Base-by-base conservation (phyloP, 1,284 basidiomycete species). In the Sparassis latifolia region DNA sequence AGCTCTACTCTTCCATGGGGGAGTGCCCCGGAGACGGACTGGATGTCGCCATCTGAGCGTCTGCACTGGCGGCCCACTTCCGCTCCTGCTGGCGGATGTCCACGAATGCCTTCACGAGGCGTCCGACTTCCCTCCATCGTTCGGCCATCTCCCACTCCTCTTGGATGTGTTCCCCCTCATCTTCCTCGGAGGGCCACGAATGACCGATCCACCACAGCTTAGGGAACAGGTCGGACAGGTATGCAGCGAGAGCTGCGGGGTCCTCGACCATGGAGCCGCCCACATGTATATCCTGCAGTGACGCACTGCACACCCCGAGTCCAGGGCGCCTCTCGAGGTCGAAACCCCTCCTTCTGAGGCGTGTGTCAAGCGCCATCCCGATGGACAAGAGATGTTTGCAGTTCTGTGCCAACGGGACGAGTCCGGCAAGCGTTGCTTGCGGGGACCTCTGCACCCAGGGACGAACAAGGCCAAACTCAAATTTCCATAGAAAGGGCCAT, bases 161-260 rank as follows among this genome's bases (percentile, higher is more conserved):
- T 2, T 2, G 29, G 2, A 7, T 28, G 27, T 33, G 29, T 5
- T 49, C 35, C 12, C 33, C 42, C 5, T 51, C 45, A 5, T 51
- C 50, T 6, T 51, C 50, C 12, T 6, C 31, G 27, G n/a, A 1
- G 3, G 45, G 45, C 50, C 50, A 51, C 30, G 45, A 20, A 10
- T 3, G 35, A 28, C 20, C 20, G 10, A 49, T 40, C 12, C 10
- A 49, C n/a, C 39, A 33, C 5, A 46, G 38, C 2, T 38, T 29
- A 4, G 47, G 53, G 45, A 45, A 52, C 5, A 54, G 4, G n/a
- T 44, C 50, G 10, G 53, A 49, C 35, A 54, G 28, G 42, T 51
- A 54, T 10, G 42, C 33, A 7, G 50, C 53, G n/a, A 54, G 44
- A 10, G 44, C 29, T 2, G 37, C 20, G 6, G 53, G 47, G 29